Evolutionary conservation across 306 rosid genomes (phyloP).

Genomic region (Glycine soja): DNA sequence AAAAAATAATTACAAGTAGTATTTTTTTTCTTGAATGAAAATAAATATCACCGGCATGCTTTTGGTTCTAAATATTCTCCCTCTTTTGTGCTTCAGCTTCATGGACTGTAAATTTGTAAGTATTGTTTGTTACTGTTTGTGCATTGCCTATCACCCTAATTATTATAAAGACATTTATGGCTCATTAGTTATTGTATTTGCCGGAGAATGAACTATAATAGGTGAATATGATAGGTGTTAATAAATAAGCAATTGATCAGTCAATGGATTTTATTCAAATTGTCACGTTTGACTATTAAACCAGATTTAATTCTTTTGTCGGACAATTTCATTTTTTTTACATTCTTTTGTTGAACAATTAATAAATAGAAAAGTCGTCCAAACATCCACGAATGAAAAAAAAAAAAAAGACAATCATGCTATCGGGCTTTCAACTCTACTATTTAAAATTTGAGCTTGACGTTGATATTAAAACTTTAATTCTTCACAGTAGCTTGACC

Average conservation of each 20-base stretch:
- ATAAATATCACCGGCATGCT: background rate
- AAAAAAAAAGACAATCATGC: too few species aligned
- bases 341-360: background rate
- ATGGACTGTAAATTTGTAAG: too few species aligned
- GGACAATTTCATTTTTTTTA: too few species aligned
- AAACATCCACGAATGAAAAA: background rate
- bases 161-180: background rate
- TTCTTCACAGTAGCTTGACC: background rate
- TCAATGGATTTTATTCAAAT: constrained; percentile 17
- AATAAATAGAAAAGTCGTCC: constrained; percentile 3
- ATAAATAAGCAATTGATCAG: background rate
- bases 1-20: too few species aligned
- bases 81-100: too few species aligned
- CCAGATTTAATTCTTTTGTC: background rate
- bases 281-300: constrained; percentile 9
- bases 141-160: background rate
- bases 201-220: background rate
- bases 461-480: background rate
- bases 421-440: too few species aligned
- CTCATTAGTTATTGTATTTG: background rate
- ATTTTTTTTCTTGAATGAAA: too few species aligned
- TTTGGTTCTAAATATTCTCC: background rate
- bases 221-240: background rate
- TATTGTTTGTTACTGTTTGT: background rate
- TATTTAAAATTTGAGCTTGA: background rate